Percentiles rank a stretch among this genome's conserved stretches.
Evolutionary conservation across 495 filamentous ascomycete species (phyloP).

Genomic region (Thozetella sp.): DNA sequence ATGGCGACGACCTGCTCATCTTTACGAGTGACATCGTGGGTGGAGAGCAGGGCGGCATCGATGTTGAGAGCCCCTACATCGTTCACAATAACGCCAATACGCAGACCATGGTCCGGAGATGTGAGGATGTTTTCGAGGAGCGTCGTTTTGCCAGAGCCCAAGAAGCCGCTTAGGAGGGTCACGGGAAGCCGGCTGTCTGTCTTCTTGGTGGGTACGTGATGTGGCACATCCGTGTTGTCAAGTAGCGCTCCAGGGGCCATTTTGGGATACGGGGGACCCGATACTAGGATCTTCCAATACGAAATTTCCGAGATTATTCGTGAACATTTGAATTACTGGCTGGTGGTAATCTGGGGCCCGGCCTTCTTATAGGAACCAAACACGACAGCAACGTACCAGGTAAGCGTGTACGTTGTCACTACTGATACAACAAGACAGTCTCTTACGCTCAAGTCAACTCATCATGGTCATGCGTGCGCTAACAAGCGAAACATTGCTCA

Average conservation of each 20-base stretch:
- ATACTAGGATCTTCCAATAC: too few relatives aligned
- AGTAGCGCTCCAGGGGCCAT: constrained; percentile 17
- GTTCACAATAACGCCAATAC: constrained; percentile 60
- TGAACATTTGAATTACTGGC: too few relatives aligned
- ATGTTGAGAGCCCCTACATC: constrained; percentile 62
- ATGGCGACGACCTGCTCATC: constrained; percentile 60
- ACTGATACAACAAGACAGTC: too few relatives aligned
- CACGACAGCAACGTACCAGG: too few relatives aligned
- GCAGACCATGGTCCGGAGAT: constrained; percentile 50
- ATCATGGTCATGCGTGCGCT: too few relatives aligned
- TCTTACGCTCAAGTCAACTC: too few relatives aligned
- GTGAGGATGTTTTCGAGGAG: constrained; percentile 56
- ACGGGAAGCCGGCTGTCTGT: constrained; percentile 20
- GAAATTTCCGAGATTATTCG: too few relatives aligned
- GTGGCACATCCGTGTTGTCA: neutral
- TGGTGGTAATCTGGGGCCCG: too few relatives aligned
- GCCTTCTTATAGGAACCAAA: too few relatives aligned
- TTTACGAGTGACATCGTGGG: constrained; percentile 44
- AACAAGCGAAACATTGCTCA: too few relatives aligned
- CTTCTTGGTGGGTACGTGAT: neutral
- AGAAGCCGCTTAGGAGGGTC: constrained; percentile 20
- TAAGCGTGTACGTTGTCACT: too few relatives aligned
- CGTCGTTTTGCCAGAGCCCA: constrained; percentile 51
- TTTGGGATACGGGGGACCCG: too few relatives aligned
- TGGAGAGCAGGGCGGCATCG: constrained; percentile 55